Evolutionary conservation across 805 yeast genomes (phyloP), one percentile per base, ranked within the genome.

Genomic region (Saturnispora quitensis): DNA sequence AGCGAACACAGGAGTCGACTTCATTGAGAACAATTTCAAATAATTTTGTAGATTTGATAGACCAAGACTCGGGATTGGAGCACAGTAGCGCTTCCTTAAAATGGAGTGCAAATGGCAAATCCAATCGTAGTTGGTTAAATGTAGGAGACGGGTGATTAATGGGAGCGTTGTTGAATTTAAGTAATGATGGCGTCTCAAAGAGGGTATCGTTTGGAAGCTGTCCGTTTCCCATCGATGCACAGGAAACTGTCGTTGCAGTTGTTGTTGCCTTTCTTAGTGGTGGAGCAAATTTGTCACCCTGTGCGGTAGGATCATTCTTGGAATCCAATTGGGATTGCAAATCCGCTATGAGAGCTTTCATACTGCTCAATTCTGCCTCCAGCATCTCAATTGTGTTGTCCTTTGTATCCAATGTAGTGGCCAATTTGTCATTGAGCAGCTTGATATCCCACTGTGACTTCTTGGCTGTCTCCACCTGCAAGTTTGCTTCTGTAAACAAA

Each of bases 401-500:
- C 61, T 82, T 82, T 63, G 89, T 96, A 36, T 73, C 75, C 36
- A 86, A 62, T n/a, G 76, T 76, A 5, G 69, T 72, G 1, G 70
- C 59, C 46, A 86, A 63, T 56, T 76, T 80, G 34, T 75, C 68
- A 58, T 85, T 85, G 57, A 81, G 79, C 47, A 77, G 66, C 58
- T 82, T 80, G 55, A 73, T 73, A 34, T 78, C 80, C 61, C 82
- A 75, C 5, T 82, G 77, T 52, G 83, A 85, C 50, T 80, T 73
- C 54, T 86, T 78, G 0, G 95, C 96, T 55, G 82, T 79, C 47
- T 84, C 80, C 6, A 88, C 96, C 87, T 87, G 86, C 47, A 76
- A 75, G 62, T 88, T 88, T 13, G 96, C 96, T 62, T 89, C 93
- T 55, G 80, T 84, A 62, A 88, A 88, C 33, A 88, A 68, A 1